phyloP scores from a whole-genome alignment of 176 grass and related monocot genomes.

The Luzula sylvatica region DNA sequence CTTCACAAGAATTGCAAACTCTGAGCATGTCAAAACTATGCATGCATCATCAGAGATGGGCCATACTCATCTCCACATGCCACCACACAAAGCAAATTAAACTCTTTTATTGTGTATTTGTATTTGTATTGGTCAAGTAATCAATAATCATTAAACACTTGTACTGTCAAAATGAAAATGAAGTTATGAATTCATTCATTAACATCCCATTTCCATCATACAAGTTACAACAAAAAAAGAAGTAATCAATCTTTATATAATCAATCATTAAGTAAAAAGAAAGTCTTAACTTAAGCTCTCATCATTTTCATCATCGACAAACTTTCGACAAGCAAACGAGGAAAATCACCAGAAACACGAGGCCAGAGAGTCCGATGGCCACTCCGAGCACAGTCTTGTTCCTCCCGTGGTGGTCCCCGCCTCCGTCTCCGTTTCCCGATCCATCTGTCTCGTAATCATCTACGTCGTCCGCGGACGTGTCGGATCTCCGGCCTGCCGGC shows the following conservation, averaged over 20 bases:
- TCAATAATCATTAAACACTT: too few relatives aligned
- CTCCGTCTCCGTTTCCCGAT: constrained; percentile 4
- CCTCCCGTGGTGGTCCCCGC: constrained; percentile 33
- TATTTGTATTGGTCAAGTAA: too few relatives aligned
- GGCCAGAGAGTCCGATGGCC: constrained; percentile 80
- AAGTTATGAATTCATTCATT: too few relatives aligned
- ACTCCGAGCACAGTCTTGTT: constrained; percentile 75
- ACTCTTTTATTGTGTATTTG: too few relatives aligned
- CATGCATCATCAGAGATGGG: too few relatives aligned
- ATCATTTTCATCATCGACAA: constrained; percentile 30
- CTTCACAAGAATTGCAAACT: too few relatives aligned
- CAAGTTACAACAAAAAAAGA: not conserved
- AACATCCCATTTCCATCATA: too few relatives aligned
- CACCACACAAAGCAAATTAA: too few relatives aligned
- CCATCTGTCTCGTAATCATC: constrained; percentile 25
- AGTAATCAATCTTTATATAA: constrained; percentile 25
- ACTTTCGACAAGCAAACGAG: constrained; percentile 89
- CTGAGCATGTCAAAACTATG: too few relatives aligned
- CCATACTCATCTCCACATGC: too few relatives aligned
- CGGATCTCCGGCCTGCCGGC: constrained; percentile 39
- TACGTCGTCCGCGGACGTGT: constrained; percentile 44
- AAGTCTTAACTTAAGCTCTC: not conserved
- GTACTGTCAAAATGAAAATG: too few relatives aligned
- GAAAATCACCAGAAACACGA: constrained; percentile 75
- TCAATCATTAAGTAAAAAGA: constrained; percentile 19